Conservation (phyloP, 2,329 filamentous ascomycete species). For the Rasamsonia emersonii region DNA sequence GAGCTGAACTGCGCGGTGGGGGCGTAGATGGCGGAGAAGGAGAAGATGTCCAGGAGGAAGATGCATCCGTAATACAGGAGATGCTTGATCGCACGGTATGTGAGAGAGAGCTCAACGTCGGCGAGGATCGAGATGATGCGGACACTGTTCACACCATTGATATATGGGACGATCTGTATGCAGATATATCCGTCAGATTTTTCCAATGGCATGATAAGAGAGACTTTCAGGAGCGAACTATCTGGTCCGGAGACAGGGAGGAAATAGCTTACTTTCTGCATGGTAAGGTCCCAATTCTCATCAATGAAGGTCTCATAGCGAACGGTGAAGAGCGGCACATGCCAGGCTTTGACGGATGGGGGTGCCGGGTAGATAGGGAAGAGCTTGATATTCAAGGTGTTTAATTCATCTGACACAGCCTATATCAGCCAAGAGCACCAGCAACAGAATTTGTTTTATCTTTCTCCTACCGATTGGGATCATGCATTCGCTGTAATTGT, state of each 20-base stretch:
- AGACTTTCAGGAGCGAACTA: background rate
- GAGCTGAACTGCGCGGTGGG: slow-evolving; percentile 68
- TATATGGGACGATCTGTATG: slow-evolving; percentile 63
- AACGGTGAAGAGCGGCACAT: slow-evolving; percentile 72
- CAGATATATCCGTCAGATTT: too few relatives aligned
- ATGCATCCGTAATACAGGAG: slow-evolving; percentile 89
- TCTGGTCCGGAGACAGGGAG: too few relatives aligned
- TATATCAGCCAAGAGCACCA: background rate
- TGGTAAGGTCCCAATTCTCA: slow-evolving; percentile 47
- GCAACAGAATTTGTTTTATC: background rate
- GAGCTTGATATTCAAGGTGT: slow-evolving; percentile 92
- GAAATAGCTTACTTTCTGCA: slow-evolving; percentile 42
- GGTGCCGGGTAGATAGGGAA: slow-evolving; percentile 76
- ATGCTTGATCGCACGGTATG: slow-evolving; percentile 78
- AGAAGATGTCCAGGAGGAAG: slow-evolving; percentile 86
- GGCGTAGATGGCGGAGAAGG: slow-evolving; percentile 86
- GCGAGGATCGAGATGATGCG: slow-evolving; percentile 76
- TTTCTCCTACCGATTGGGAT: slow-evolving; percentile 72
- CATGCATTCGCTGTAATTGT: slow-evolving; percentile 98
- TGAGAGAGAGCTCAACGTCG: slow-evolving; percentile 77
- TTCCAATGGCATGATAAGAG: background rate
- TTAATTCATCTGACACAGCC: slow-evolving; percentile 62
- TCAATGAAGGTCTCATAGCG: slow-evolving; percentile 45
- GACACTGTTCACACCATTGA: slow-evolving; percentile 87
- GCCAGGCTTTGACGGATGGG: slow-evolving; percentile 71